Evolutionary conservation across 1,284 basidiomycete species (phyloP).

Genomic region (Termitomyces sp.): DNA sequence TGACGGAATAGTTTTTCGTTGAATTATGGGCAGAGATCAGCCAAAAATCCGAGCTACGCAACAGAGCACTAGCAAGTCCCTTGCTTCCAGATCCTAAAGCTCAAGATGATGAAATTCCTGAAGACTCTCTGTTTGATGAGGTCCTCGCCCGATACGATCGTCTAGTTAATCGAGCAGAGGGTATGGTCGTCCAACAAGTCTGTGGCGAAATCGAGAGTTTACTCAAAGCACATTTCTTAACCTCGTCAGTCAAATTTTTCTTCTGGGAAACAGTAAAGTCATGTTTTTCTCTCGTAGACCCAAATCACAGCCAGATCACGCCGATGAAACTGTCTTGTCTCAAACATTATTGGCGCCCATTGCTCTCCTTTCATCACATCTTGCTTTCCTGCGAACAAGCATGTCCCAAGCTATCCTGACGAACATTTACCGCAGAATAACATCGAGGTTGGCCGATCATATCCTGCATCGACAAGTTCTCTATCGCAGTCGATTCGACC

Average conservation of each 20-base stretch:
- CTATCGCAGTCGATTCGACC: slow-evolving; percentile 66
- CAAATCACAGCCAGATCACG: slow-evolving; percentile 18
- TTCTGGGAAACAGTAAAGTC: not conserved
- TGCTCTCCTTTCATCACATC: slow-evolving; percentile 68
- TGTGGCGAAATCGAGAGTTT: slow-evolving; percentile 73
- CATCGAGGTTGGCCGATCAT: slow-evolving; percentile 63
- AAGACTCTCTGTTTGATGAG: slow-evolving; percentile 73
- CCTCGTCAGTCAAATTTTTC: slow-evolving; percentile 30
- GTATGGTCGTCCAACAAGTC: slow-evolving; percentile 79
- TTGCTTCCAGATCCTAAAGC: slow-evolving; percentile 45
- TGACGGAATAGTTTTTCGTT: slow-evolving; percentile 72
- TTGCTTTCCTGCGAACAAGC: slow-evolving; percentile 55
- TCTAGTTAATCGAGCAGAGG: slow-evolving; percentile 70
- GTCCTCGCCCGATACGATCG: slow-evolving; percentile 60
- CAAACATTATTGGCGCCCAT: slow-evolving; percentile 68
- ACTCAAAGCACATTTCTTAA: slow-evolving; percentile 65
- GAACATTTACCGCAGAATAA: slow-evolving; percentile 65
- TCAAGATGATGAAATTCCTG: slow-evolving; percentile 36
- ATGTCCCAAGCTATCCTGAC: slow-evolving; percentile 55
- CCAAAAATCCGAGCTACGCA: slow-evolving; percentile 48
- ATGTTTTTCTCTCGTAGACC: not conserved
- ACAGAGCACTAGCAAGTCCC: slow-evolving; percentile 41
- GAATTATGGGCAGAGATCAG: slow-evolving; percentile 81
- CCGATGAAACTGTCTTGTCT: slow-evolving; percentile 50
- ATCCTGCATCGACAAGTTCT: slow-evolving; percentile 78